A percentile compares a stretch with the other conserved stretches of the same genome.
Conservation (phyloP, 768 basidiomycete genomes). For the Hemileccinum rubropunctum region DNA sequence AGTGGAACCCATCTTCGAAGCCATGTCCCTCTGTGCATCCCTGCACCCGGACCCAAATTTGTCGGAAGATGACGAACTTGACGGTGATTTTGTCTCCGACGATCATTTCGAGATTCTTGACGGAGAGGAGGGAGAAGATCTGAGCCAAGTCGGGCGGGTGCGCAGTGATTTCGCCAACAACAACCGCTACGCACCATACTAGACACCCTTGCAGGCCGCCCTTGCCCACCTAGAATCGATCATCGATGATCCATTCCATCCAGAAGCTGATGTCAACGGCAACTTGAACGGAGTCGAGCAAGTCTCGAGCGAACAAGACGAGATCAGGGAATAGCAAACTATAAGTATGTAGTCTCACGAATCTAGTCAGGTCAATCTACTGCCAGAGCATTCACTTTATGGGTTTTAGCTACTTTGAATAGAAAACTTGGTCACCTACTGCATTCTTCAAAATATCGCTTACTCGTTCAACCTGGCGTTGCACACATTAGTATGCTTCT, state of each 20-base stretch:
- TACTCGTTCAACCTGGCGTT: too few species aligned
- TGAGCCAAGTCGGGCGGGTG: constrained; percentile 89
- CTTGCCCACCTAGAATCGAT: constrained; percentile 82
- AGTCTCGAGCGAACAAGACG: constrained; percentile 12
- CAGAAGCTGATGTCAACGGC: constrained; percentile 15
- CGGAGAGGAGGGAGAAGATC: constrained; percentile 60
- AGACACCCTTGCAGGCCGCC: constrained; percentile 67
- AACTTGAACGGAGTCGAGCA: constrained; percentile 12
- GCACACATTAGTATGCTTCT: not conserved
- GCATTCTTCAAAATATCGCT: too few species aligned
- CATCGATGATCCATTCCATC: constrained; percentile 52
- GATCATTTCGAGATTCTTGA: constrained; percentile 50
- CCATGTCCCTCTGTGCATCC: constrained; percentile 81
- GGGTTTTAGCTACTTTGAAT: too few species aligned
- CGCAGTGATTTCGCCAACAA: constrained; percentile 83
- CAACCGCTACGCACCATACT: constrained; percentile 83
- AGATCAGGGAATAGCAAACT: constrained; percentile 7
- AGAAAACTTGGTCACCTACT: too few species aligned
- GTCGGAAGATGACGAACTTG: constrained; percentile 45
- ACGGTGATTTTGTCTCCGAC: constrained; percentile 54
- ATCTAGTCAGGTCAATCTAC: too few species aligned
- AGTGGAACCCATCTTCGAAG: constrained; percentile 87
- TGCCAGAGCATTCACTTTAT: too few species aligned
- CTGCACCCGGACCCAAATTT: constrained; percentile 70
- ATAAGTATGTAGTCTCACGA: not conserved